phyloP scores from a whole-genome alignment of 176 grass and related monocot genomes.

The Oryza meridionalis region DNA sequence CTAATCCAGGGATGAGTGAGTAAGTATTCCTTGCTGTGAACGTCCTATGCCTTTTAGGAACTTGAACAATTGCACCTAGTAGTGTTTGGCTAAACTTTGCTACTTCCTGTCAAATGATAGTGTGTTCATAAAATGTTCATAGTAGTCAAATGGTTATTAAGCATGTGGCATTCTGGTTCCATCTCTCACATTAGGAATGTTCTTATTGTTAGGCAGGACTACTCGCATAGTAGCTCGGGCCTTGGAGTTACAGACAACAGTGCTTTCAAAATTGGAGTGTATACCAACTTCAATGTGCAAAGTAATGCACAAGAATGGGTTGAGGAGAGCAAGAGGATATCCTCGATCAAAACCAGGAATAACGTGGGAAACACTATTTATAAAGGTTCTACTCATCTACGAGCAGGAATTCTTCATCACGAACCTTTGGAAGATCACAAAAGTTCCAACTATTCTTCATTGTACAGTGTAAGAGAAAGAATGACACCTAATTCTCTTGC shows the following conservation, averaged over 20 bases:
- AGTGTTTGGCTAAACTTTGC: not conserved
- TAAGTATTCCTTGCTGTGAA: not conserved
- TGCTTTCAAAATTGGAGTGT: constrained; percentile 15
- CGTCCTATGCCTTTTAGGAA: not conserved
- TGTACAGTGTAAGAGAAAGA: constrained; percentile 39
- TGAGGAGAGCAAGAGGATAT: constrained; percentile 50
- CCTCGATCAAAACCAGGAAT: constrained; percentile 37
- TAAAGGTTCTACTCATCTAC: constrained; percentile 28
- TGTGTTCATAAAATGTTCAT: no score
- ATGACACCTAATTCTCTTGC: constrained; percentile 45
- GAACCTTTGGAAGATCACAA: constrained; percentile 46
- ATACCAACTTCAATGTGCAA: constrained; percentile 27
- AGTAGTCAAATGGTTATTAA: not conserved
- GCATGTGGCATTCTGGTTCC: not conserved
- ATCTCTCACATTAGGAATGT: constrained; percentile 33
- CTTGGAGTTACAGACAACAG: constrained; percentile 27
- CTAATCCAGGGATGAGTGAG: not conserved
- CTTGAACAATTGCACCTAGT: not conserved
- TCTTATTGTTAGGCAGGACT: constrained; percentile 48
- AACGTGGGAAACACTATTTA: not conserved
- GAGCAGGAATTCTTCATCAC: constrained; percentile 31
- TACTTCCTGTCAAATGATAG: not conserved
- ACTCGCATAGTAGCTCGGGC: constrained; percentile 43
- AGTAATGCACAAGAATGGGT: constrained; percentile 35
- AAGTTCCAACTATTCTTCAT: constrained; percentile 35